Conservation (phyloP, 345 rosid genomes). For the Raphanus sativus region DNA sequence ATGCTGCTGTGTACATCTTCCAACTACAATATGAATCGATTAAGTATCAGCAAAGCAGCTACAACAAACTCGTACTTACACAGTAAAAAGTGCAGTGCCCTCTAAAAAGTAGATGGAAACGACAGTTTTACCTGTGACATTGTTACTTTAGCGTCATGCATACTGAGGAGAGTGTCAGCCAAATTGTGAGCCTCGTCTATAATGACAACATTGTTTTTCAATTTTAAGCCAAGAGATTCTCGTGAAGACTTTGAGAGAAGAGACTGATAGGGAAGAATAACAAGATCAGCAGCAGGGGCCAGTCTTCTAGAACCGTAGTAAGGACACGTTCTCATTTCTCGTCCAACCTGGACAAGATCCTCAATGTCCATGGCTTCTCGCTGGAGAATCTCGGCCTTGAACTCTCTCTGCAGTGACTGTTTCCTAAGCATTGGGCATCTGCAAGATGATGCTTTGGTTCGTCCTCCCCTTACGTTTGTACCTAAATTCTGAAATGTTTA, state of each 20-base stretch:
- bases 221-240: slow-evolving; percentile 78
- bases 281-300: slow-evolving; percentile 77
- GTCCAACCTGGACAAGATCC: slow-evolving; percentile 80
- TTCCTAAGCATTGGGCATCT: slow-evolving; percentile 89
- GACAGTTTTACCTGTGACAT: slow-evolving; percentile 54
- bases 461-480: slow-evolving; percentile 47
- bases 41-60: too few relatives aligned
- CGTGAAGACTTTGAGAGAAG: slow-evolving; percentile 91
- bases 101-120: slow-evolving; percentile 9
- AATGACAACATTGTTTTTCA: slow-evolving; percentile 75
- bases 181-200: slow-evolving; percentile 97
- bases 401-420: slow-evolving; percentile 59
- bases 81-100: not conserved
- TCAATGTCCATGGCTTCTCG: slow-evolving; percentile 82
- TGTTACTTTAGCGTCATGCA: slow-evolving; percentile 80
- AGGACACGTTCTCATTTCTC: slow-evolving; percentile 73
- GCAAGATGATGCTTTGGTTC: slow-evolving; percentile 55
- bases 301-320: slow-evolving; percentile 85
- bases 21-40: slow-evolving; percentile 51
- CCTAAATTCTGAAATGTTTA: slow-evolving; percentile 54
- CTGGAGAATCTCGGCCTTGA: slow-evolving; percentile 53
- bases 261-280: slow-evolving; percentile 93
- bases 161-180: slow-evolving; percentile 89
- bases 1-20: slow-evolving; percentile 62
- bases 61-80: too few relatives aligned